These are phyloP conservation scores for Salix arbutifolia DNA, from an alignment of 345 rosid genomes.

Conservation along the genomic window DNA sequence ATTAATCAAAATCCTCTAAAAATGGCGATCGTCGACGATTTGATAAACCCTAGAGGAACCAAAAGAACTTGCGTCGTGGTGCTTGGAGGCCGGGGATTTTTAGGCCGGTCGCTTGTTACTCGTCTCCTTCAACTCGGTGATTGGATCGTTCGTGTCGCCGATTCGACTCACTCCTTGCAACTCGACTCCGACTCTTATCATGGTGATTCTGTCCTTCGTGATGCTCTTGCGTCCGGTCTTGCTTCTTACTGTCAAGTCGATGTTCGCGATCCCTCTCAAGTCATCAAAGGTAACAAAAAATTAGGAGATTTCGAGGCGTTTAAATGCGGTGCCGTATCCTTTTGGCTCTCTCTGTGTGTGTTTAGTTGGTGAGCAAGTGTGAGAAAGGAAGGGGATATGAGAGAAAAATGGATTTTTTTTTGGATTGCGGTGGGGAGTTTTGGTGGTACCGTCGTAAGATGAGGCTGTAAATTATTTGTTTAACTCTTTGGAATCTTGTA, in stretches of 20 bases:
- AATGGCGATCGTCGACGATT: constrained; percentile 32
- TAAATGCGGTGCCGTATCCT: too few relatives aligned
- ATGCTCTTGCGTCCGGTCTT: constrained; percentile 58
- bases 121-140: constrained; percentile 54
- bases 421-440: neutral
- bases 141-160: constrained; percentile 87
- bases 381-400: neutral
- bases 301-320: neutral
- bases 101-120: constrained; percentile 72
- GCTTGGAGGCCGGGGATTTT: constrained; percentile 75
- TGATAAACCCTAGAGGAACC: constrained; percentile 18
- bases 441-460: neutral
- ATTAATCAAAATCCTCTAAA: neutral
- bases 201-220: constrained; percentile 50
- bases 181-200: constrained; percentile 35
- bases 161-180: constrained; percentile 45
- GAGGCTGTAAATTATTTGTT: neutral
- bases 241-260: constrained; percentile 67
- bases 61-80: constrained; percentile 65
- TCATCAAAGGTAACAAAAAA: constrained; percentile 43
- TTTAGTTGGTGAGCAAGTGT: constrained; percentile 6
- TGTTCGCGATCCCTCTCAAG: constrained; percentile 55
- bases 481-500: neutral
- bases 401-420: neutral
- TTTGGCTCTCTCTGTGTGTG: neutral